Conservation (phyloP, 179 eudicot species). For the Spinacia oleracea region DNA sequence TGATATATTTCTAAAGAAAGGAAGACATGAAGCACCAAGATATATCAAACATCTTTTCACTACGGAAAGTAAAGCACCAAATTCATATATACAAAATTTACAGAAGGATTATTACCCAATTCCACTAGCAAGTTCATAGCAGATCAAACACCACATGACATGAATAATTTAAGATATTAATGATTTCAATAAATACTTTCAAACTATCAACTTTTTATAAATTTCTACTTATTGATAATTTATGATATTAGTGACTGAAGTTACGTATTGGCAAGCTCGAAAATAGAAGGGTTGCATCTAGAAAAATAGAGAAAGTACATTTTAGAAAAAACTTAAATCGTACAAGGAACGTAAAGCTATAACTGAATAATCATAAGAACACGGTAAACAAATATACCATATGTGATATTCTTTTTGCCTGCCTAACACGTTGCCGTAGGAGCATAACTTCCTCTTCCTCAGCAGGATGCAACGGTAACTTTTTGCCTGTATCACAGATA, state of each 20-base stretch:
- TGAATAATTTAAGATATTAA: no score
- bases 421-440: conserved; percentile 66
- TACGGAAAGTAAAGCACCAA: not conserved
- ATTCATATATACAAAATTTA: no score
- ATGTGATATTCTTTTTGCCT: conserved; percentile 69
- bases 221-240: no score
- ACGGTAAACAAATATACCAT: conserved; percentile 44
- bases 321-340: not conserved
- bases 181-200: no score
- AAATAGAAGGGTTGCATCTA: no score
- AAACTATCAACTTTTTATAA: no score
- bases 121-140: not conserved
- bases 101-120: not conserved
- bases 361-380: not conserved
- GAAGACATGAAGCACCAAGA: not conserved
- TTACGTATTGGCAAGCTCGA: no score
- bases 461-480: conserved; percentile 59
- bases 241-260: no score
- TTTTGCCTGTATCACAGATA: conserved; percentile 48
- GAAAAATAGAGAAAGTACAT: not conserved
- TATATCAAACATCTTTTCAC: not conserved
- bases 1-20: not conserved
- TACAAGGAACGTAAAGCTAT: no score
- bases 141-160: not conserved
- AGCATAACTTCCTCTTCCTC: conserved; percentile 72